Conservation (phyloP, 2,329 filamentous ascomycete species). For the Pseudocercospora ulei region DNA sequence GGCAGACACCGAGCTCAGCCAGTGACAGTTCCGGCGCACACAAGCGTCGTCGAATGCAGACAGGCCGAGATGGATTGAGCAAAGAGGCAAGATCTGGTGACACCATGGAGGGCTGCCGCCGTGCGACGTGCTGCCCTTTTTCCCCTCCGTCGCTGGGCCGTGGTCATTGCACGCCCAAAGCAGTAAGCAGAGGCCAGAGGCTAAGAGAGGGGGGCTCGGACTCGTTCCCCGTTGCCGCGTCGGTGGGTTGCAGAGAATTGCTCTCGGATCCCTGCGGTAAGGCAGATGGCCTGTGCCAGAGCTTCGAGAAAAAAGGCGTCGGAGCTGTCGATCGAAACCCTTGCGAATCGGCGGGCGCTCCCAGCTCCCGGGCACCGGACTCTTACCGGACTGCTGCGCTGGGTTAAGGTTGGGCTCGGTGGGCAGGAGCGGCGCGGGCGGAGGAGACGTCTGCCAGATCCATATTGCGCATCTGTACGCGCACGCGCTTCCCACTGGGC, state of each 20-base stretch:
- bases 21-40: conserved; percentile 32
- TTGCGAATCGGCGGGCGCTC: conserved; percentile 28
- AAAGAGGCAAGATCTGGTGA: conserved; percentile 33
- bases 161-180: conserved; percentile 30
- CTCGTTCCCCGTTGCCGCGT: conserved; percentile 38
- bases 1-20: conserved; percentile 25
- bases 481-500: conserved; percentile 3
- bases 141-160: conserved; percentile 23
- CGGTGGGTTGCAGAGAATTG: conserved; percentile 37
- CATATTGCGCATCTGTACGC: conserved; percentile 1
- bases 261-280: conserved; percentile 36
- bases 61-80: conserved; percentile 29
- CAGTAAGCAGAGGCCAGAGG: conserved; percentile 35
- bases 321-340: conserved; percentile 22
- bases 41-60: conserved; percentile 29
- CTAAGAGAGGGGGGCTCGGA: conserved; percentile 34
- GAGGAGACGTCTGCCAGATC: conserved; percentile 8
- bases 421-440: conserved; percentile 14
- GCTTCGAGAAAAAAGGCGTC: conserved; percentile 22
- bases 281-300: conserved; percentile 23
- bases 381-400: conserved; percentile 26
- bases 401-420: conserved; percentile 24
- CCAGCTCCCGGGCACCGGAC: conserved; percentile 27
- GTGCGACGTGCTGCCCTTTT: conserved; percentile 31
- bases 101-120: conserved; percentile 30